Evolutionary conservation across 306 rosid genomes (phyloP), one percentile per base, ranked within the genome.

Genomic region (Hippophae rhamnoides): DNA sequence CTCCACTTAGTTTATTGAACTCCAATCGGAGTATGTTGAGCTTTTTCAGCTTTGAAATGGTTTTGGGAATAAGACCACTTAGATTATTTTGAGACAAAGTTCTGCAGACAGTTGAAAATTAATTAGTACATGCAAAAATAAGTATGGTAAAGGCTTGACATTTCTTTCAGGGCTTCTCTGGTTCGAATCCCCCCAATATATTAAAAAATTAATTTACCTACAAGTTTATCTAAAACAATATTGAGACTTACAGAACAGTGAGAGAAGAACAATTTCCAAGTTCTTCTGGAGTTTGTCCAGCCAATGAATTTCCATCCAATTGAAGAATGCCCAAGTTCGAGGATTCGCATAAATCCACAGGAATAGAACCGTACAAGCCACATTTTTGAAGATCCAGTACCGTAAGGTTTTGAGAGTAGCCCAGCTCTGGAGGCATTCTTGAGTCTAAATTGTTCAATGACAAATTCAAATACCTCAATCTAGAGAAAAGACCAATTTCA

Each of bases 251-350:
- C 96, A 92, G 78, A 76, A 87, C 64, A 76, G 71, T 73, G 55
- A 92, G 96, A 62, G 95, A 85, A 13, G 92, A 65, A 31, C 98
- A 92, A 60, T 92, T 92, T 61, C 95, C 98, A 73, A 92, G 83
- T 73, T 80, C 82, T 14, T 68, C 74, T 10, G 98, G 98, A 74
- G 87, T 76, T n/a, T 73, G 2, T 13, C 93, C 95, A 8, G 64
- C 55, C 57, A 92, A 69, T 44, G 79, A 72, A 71, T 92, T 92
- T 63, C 89, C 95, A 80, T 92, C 98, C 5, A 92, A 59, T 38
- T 92, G 95, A 70, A 92, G 95, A 41, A 92, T 78, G 7, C 69
- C 81, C 65, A 92, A 65, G 58, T 87, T 92, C 14, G 81, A 83
- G 13, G 98, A 87, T 60, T 83, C 87, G 54, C 98, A 92, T 53